phyloP scores from a whole-genome alignment of 1,139 yeast genomes.

The Geotrichum aggregatum region DNA sequence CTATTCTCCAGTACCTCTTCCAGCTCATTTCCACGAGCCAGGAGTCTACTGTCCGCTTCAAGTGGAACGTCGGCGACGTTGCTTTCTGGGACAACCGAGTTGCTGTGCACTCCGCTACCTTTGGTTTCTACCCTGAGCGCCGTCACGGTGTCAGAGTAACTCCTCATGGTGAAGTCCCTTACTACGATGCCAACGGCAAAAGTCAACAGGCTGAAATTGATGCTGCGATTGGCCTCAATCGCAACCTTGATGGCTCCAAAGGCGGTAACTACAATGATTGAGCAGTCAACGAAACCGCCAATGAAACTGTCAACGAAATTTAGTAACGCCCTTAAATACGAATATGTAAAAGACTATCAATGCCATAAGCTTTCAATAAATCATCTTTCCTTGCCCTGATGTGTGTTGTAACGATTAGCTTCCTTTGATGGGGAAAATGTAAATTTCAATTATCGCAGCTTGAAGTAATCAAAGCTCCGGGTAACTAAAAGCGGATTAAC shows the following conservation, averaged over 20 bases:
- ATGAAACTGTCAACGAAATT: no score
- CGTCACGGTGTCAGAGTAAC: slow-evolving; percentile 70
- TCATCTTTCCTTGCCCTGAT: no score
- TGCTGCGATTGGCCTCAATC: slow-evolving; percentile 25
- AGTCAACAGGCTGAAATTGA: slow-evolving; percentile 33
- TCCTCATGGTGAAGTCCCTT: slow-evolving; percentile 51
- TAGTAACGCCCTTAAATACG: neutral
- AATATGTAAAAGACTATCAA: no score
- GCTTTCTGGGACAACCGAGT: slow-evolving; percentile 74
- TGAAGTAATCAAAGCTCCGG: no score
- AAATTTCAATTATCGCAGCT: no score
- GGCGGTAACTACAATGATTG: slow-evolving; percentile 34
- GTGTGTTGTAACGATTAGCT: no score
- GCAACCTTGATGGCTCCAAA: slow-evolving; percentile 31
- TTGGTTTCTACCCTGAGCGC: slow-evolving; percentile 41
- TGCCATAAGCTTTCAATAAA: no score
- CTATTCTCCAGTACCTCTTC: slow-evolving; percentile 51
- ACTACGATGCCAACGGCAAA: slow-evolving; percentile 30
- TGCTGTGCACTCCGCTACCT: slow-evolving; percentile 55
- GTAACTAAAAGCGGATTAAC: no score
- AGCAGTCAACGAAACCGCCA: neutral
- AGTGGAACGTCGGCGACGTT: slow-evolving; percentile 57
- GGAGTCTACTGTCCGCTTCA: slow-evolving; percentile 55
- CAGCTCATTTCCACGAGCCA: slow-evolving; percentile 50
- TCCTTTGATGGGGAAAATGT: no score